Evolutionary conservation across 768 basidiomycete genomes (phyloP).

Genomic region (Scleroderma bovista): DNA sequence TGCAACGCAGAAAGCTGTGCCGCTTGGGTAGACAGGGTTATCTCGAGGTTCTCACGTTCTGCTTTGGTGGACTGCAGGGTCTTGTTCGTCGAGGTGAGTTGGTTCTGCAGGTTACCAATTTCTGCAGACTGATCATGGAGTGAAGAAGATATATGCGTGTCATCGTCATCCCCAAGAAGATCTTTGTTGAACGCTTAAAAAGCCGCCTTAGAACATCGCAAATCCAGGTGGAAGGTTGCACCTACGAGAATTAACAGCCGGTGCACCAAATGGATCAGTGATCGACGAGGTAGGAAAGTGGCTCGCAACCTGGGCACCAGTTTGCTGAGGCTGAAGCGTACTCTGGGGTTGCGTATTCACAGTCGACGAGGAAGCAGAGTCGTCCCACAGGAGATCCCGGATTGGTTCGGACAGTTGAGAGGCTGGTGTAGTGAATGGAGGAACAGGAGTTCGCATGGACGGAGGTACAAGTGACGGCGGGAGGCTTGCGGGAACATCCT

Average conservation of each 20-base stretch:
- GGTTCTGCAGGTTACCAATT: conserved; percentile 84
- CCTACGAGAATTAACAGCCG: conserved; percentile 24
- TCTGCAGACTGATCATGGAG: conserved; percentile 75
- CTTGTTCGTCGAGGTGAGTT: conserved; percentile 72
- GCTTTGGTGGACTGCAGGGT: conserved; percentile 60
- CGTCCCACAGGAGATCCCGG: conserved; percentile 50
- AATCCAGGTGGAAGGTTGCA: neutral
- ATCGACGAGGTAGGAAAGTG: conserved; percentile 28
- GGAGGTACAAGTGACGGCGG: conserved; percentile 79
- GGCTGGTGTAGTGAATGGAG: conserved; percentile 35
- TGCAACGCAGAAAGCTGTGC: conserved; percentile 76
- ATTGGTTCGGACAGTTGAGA: conserved; percentile 35
- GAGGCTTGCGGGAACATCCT: conserved; percentile 65
- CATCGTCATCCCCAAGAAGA: conserved; percentile 70
- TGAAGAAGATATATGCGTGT: conserved; percentile 40
- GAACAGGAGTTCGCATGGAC: conserved; percentile 51
- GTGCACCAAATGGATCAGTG: conserved; percentile 48
- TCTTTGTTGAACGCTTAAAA: conserved; percentile 34
- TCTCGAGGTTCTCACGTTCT: conserved; percentile 65
- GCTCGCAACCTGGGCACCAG: conserved; percentile 26
- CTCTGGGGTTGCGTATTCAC: conserved; percentile 30
- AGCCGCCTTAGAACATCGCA: neutral
- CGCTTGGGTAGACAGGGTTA: conserved; percentile 59
- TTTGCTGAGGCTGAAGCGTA: conserved; percentile 31
- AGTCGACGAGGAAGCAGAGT: conserved; percentile 40